phyloP scores from a whole-genome alignment of 1,284 basidiomycete species.

The Cryptococcus hybrid region DNA sequence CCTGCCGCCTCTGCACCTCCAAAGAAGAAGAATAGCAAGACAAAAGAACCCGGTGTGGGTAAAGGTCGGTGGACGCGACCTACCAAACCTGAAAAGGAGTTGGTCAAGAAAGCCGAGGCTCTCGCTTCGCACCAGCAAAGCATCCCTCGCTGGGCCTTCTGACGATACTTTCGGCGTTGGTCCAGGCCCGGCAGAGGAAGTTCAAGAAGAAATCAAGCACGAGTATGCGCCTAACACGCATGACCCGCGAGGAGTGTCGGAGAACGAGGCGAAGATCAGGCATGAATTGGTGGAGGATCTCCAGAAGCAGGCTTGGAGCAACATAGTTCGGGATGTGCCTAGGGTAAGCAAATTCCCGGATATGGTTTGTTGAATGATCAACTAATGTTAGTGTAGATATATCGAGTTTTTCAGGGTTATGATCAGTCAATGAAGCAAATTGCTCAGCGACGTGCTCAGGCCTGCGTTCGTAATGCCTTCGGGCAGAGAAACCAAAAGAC shows the following conservation, averaged over 20 bases:
- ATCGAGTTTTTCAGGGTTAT: conserved; percentile 66
- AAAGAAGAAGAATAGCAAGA: conserved; percentile 21
- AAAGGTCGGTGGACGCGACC: conserved; percentile 35
- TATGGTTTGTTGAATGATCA: not conserved
- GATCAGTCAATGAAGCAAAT: conserved; percentile 60
- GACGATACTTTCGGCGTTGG: not conserved
- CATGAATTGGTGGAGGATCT: conserved; percentile 64
- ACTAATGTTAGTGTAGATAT: conserved; percentile 58
- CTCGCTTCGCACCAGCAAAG: not conserved
- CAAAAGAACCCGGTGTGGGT: conserved; percentile 38
- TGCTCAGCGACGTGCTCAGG: conserved; percentile 29
- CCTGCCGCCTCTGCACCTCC: not conserved
- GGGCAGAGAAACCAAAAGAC: conserved; percentile 78
- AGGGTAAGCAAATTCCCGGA: conserved; percentile 54
- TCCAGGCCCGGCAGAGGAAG: not conserved
- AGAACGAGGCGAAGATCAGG: conserved; percentile 37
- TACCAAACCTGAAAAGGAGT: conserved; percentile 24
- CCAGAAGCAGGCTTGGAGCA: conserved; percentile 81
- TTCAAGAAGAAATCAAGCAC: not conserved
- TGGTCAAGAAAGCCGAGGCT: conserved; percentile 22
- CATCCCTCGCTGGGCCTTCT: not conserved
- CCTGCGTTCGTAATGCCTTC: conserved; percentile 62
- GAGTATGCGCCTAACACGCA: conserved; percentile 25
- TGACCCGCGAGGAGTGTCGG: conserved; percentile 40
- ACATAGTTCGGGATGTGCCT: conserved; percentile 77